Base-by-base conservation (phyloP, 2,329 filamentous ascomycete genomes). In the Sporothrix brunneoviolacea region DNA sequence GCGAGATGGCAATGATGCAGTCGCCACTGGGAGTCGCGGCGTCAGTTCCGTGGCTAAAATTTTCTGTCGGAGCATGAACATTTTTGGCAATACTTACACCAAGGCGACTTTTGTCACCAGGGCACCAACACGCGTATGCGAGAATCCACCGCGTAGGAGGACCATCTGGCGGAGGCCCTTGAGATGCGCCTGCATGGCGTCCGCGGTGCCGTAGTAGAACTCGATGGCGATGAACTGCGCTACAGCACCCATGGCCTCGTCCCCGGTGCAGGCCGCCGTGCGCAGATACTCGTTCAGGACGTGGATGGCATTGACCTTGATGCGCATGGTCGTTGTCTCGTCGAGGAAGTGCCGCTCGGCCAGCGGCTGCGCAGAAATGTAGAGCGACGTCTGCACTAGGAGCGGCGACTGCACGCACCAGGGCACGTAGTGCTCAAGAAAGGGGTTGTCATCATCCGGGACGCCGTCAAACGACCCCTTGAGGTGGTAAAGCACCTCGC, bases 161-260 rank as follows among this genome's bases (percentile, higher is more conserved):
- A 78, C 68, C 71, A 79, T 75, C 41, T 69, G 68, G 53, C 67
- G 65, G 13, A 79, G 62, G 0, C 75, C 75, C 9, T 58, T 60
- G 52, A 76, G 65, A 43, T 79, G 75, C 3, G 66, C 66, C 32
- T 66, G 64, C 24, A 74, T 61, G 52, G 72, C 69, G 30, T 64
- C 58, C 0, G 67, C 69, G 30, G 64, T 67, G 3, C 71, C 71
- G 68, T 72, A 76, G 55, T 73, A 74, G 69, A 71, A 75, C 47
- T 74, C 73, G 43, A 73, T 69, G 15, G 68, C 60, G 9, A 72
- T 64, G 55, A 75, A 66, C 55, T 75, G 72, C 1, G 68, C 62
- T 4, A 75, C 70, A 13, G 65, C 70, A 13, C 69, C 66, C 38
- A 75, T 65, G 10, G 69, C 66, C 16, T 67, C 65, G 54, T 73